Base-by-base conservation (phyloP, 202 grass and related monocot genomes). In the Panicum hallii region DNA sequence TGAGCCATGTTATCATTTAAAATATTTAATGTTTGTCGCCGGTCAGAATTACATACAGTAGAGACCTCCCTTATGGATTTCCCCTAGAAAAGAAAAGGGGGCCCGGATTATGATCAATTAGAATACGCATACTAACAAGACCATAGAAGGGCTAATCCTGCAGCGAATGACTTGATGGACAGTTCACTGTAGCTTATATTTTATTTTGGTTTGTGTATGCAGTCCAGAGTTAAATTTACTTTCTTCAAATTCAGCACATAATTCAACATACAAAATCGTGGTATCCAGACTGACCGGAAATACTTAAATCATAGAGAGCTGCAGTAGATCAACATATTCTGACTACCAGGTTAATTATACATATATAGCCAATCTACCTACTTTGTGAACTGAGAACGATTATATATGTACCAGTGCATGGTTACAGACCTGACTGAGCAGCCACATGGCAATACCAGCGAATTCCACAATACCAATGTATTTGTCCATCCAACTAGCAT, bases 401-500 rank as follows among this genome's bases (percentile, higher is more conserved):
- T 47, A 78, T 45, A 79, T 75, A 41, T 46, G 1, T 49, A 63
- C 19, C 38, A 87, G 32, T 44, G 36, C 53, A 55, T 75, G 63
- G 23, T 82, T 83, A 78, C 73, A 40, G 80, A 98, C 96, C 96
- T 98, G 96, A 91, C 91, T 83, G 67, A 98, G 91, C 56, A 98
- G 82, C 96, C 96, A 98, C 86, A 98, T 91, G 7, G 93, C 86
- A 90, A 98, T 85, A 73, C 93, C 96, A 69, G 89, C 88, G 70
- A 98, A 98, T 71, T 98, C 96, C 32, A 98, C 87, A 82, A 98
- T 95, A 38, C 93, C 91, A 19, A 98, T 95, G 71, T 98, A 98
- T 85, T 89, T 93, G 77, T 98, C 96, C 76, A 98, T 95, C 96
- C 96, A 98, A 81, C 84, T 98, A 61, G 93, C 93, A 80, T 98